Percentiles rank a stretch among this genome's conserved stretches.
phyloP scores from a whole-genome alignment of 192 early-diverging fungal species.

The Backusella tuberculispora region DNA sequence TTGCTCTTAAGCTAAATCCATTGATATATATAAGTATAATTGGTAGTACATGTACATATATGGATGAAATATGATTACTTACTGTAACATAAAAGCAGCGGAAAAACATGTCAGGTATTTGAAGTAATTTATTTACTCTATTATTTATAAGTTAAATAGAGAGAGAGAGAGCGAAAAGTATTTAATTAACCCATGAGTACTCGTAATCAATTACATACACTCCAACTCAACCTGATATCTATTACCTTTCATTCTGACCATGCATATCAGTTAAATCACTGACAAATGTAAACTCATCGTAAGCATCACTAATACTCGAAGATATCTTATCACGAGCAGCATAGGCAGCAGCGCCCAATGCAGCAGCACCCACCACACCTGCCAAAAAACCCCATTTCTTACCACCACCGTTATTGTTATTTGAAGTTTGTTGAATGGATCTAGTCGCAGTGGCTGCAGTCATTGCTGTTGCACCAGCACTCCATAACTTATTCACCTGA shows the following conservation, averaged over 20 bases:
- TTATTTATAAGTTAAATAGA: neutral
- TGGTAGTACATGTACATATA: neutral
- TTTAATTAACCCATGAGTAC: neutral
- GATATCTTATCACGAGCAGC: constrained; percentile 41
- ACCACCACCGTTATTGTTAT: neutral
- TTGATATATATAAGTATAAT: neutral
- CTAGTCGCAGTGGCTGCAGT: neutral
- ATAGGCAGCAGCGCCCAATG: constrained; percentile 46
- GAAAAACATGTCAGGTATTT: constrained; percentile 34
- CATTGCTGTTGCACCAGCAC: neutral
- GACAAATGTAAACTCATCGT: constrained; percentile 56
- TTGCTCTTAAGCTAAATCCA: neutral
- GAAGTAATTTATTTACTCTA: constrained; percentile 33
- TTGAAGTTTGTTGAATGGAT: neutral
- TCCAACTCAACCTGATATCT: neutral
- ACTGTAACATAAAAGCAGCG: constrained; percentile 39
- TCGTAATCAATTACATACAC: neutral
- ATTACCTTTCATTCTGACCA: constrained; percentile 49
- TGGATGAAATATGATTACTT: neutral
- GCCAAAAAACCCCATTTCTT: constrained; percentile 50
- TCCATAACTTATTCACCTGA: constrained; percentile 30
- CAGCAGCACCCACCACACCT: constrained; percentile 46
- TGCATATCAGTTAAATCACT: constrained; percentile 47
- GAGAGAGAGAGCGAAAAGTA: neutral
- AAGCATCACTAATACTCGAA: constrained; percentile 38